Conservation (phyloP, 306 rosid species). For the Clitoria ternatea region DNA sequence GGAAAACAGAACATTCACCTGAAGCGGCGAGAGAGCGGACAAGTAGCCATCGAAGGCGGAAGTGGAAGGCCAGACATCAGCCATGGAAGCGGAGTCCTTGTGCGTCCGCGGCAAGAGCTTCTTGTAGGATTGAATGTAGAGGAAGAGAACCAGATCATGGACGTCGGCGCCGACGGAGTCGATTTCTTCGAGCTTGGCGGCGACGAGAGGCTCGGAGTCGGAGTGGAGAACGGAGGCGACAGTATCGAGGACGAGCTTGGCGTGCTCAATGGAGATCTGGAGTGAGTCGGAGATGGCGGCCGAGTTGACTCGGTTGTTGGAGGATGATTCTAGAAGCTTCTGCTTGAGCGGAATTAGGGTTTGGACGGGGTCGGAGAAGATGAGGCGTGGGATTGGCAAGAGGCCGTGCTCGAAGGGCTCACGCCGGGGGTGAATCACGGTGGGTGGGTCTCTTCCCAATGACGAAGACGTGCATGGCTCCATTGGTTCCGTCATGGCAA, state of each 20-base stretch:
- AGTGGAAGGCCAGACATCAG: constrained; percentile 98
- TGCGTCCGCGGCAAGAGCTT: constrained; percentile 78
- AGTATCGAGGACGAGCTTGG: constrained; percentile 72
- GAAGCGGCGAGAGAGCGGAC: constrained; percentile 96
- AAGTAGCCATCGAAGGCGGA: constrained; percentile 97
- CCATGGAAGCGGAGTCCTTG: constrained; percentile 88
- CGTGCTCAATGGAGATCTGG: constrained; percentile 84
- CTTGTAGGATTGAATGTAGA: constrained; percentile 93
- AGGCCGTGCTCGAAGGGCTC: constrained; percentile 94
- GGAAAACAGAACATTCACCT: constrained; percentile 44
- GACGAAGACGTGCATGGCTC: constrained; percentile 51
- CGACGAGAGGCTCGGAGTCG: constrained; percentile 67
- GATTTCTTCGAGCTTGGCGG: constrained; percentile 36
- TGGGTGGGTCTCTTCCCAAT: constrained; percentile 4
- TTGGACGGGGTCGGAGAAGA: constrained; percentile 82
- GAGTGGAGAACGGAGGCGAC: constrained; percentile 69
- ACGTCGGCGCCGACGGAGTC: constrained; percentile 62
- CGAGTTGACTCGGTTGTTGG: constrained; percentile 48
- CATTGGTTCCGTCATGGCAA: constrained; percentile 66
- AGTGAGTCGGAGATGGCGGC: constrained; percentile 60
- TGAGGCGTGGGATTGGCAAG: constrained; percentile 72
- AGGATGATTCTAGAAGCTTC: constrained; percentile 48
- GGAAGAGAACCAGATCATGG: constrained; percentile 70
- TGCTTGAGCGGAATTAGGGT: constrained; percentile 73
- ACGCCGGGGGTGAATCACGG: constrained; percentile 70